Evolutionary conservation across 2,329 filamentous ascomycete species (phyloP).

Genomic region (Cordyceps cicadae): DNA sequence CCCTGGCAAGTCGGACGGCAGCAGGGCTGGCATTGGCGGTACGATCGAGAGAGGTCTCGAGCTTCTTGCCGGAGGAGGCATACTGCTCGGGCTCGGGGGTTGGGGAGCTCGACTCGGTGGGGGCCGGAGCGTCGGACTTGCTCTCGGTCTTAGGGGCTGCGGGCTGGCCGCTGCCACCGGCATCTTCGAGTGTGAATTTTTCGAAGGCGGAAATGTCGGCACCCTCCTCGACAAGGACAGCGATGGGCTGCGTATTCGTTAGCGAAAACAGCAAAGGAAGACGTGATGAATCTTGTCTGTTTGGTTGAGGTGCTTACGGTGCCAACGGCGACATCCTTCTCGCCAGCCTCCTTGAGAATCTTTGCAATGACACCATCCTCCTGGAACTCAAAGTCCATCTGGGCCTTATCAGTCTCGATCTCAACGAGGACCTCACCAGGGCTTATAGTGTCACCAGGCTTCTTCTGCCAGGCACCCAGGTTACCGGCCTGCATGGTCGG

Average conservation of each 20-base stretch:
- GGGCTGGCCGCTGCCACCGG: conserved; percentile 68
- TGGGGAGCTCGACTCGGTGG: conserved; percentile 40
- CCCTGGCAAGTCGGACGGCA: conserved; percentile 73
- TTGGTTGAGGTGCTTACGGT: conserved; percentile 57
- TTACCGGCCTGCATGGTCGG: conserved; percentile 96
- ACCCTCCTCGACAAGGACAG: conserved; percentile 86
- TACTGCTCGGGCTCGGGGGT: conserved; percentile 58
- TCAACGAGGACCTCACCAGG: conserved; percentile 95
- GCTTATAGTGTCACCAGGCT: conserved; percentile 75
- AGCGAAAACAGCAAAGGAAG: not conserved
- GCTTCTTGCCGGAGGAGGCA: conserved; percentile 62
- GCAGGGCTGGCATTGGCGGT: conserved; percentile 64
- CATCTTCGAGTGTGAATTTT: conserved; percentile 79
- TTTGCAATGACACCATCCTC: conserved; percentile 95
- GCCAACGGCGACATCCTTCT: conserved; percentile 90
- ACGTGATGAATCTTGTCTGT: not conserved
- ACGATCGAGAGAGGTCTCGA: conserved; percentile 79
- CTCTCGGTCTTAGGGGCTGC: conserved; percentile 59
- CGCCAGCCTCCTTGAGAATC: conserved; percentile 83
- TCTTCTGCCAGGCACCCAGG: conserved; percentile 97
- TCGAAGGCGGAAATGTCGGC: conserved; percentile 82
- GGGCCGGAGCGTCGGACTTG: conserved; percentile 51
- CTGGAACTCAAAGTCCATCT: conserved; percentile 99
- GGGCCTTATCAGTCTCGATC: conserved; percentile 99
- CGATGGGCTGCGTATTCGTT: conserved; percentile 65